phyloP scores from a whole-genome alignment of 179 eudicot species.

The Spergularia azorica region DNA sequence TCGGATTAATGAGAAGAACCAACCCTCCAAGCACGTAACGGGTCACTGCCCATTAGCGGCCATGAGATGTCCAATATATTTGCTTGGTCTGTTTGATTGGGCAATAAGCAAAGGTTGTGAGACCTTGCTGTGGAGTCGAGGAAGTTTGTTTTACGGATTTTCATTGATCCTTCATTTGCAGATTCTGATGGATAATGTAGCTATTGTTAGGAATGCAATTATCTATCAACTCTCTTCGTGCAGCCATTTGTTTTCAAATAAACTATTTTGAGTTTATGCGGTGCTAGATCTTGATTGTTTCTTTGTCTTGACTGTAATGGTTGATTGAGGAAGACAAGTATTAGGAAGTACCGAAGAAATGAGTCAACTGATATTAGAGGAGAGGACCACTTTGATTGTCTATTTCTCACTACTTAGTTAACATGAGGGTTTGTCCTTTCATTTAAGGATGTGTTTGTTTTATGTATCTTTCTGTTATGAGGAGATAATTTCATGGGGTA shows the following conservation, averaged over 20 bases:
- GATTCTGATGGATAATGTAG: too few relatives aligned
- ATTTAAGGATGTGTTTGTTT: not conserved
- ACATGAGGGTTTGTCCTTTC: not conserved
- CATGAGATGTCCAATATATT: not conserved
- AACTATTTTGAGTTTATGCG: too few relatives aligned
- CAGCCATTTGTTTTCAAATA: too few relatives aligned
- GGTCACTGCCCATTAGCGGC: not conserved
- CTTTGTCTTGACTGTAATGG: too few relatives aligned
- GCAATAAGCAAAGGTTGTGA: not conserved
- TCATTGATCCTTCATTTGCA: not conserved
- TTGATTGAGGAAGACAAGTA: too few relatives aligned
- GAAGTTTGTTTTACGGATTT: not conserved
- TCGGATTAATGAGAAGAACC: not conserved
- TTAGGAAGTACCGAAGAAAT: too few relatives aligned
- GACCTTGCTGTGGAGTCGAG: not conserved
- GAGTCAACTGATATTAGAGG: not conserved
- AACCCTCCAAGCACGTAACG: not conserved
- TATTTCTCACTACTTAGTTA: not conserved
- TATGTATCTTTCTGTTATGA: not conserved
- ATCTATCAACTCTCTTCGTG: too few relatives aligned
- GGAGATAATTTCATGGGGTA: too few relatives aligned
- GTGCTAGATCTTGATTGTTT: too few relatives aligned
- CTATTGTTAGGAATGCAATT: too few relatives aligned
- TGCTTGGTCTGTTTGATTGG: not conserved
- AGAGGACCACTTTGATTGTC: slow-evolving; percentile 1